A percentile compares a stretch with the other conserved stretches of the same genome.
phyloP scores from a whole-genome alignment of 176 grass and related monocot genomes.

The Hordeum marinum region DNA sequence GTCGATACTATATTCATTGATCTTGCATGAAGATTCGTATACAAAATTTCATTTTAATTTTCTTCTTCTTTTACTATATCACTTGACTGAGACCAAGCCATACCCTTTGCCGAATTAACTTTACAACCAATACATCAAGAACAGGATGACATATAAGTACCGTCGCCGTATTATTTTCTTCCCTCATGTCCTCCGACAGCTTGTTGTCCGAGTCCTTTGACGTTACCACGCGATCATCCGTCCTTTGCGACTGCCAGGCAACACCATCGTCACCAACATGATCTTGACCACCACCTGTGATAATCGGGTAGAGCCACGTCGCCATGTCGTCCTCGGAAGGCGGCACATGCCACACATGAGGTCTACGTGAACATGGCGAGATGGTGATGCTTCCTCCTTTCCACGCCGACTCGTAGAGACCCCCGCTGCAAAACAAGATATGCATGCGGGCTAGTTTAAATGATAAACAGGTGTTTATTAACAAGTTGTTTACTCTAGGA shows the following conservation, averaged over 20 bases:
- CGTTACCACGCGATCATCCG: too few species aligned
- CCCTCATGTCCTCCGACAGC: background rate
- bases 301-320: background rate
- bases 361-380: background rate
- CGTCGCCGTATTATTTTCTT: background rate
- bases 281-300: background rate
- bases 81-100: too few species aligned
- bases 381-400: background rate
- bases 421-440: background rate
- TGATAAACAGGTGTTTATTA: background rate
- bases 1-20: too few species aligned
- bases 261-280: background rate
- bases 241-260: too few species aligned
- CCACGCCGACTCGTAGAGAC: background rate
- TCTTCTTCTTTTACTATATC: too few species aligned
- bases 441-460: background rate
- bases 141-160: background rate
- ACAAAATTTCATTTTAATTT: too few species aligned
- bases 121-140: too few species aligned
- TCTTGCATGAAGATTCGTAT: too few species aligned
- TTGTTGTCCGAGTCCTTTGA: background rate
- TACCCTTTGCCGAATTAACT: too few species aligned
- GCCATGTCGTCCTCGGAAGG: conserved; percentile 17
- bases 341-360: background rate
- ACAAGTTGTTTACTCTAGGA: background rate